A percentile compares a stretch with the other conserved stretches of the same genome.
Evolutionary conservation across 768 basidiomycete genomes (phyloP).

Genomic region (Neoboletus brunneissimus): DNA sequence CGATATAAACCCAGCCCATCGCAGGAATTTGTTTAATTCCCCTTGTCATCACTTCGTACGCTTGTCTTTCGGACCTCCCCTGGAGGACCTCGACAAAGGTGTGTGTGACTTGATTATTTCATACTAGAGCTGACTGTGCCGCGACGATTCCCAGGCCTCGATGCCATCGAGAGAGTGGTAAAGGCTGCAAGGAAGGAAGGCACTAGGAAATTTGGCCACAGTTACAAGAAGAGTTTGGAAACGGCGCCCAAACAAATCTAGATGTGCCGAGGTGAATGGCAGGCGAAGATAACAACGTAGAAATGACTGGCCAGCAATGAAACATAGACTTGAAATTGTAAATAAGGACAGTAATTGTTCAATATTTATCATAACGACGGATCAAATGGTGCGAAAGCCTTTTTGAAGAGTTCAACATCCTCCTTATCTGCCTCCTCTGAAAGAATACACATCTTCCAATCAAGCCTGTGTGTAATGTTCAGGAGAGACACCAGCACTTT

Average conservation of each 20-base stretch:
- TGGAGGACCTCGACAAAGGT: conserved; percentile 79
- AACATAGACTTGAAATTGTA: background rate
- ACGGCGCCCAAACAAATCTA: conserved; percentile 27
- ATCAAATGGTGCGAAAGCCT: conserved; percentile 75
- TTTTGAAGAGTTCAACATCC: conserved; percentile 82
- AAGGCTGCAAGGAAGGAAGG: conserved; percentile 65
- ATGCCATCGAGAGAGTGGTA: conserved; percentile 81
- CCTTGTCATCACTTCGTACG: conserved; percentile 91
- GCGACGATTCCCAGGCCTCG: conserved; percentile 50
- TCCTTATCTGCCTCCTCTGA: conserved; percentile 81
- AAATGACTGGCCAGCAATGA: background rate
- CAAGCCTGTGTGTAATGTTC: conserved; percentile 70
- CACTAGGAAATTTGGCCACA: conserved; percentile 63
- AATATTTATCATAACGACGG: conserved; percentile 37
- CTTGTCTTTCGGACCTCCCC: conserved; percentile 79
- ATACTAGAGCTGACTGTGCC: background rate
- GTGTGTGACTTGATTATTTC: conserved; percentile 8
- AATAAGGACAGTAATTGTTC: background rate
- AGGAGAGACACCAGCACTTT: conserved; percentile 79
- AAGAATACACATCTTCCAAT: conserved; percentile 89
- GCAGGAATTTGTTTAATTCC: conserved; percentile 85
- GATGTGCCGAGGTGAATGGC: background rate
- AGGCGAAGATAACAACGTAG: background rate
- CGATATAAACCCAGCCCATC: conserved; percentile 73
- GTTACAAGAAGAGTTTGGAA: conserved; percentile 60